Evolutionary conservation across 78 protist genomes (phyloP), one percentile per base, ranked within the genome.

Genomic region (Isochrysis galbana): DNA sequence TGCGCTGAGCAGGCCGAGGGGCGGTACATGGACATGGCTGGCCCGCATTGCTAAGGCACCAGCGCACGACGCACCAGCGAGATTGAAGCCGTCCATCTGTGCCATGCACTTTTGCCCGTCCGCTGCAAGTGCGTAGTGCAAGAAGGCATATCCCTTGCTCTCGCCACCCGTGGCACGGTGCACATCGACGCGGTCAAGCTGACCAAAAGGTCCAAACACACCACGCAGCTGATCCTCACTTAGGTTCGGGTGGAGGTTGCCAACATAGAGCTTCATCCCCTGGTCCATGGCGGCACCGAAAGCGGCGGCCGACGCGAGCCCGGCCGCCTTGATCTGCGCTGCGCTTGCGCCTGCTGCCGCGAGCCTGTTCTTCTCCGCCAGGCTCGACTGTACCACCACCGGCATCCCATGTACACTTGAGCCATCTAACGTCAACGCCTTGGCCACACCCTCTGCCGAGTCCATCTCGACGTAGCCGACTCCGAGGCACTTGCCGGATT

Each of bases 391-490:
- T 41, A 70, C 80, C 29, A 70, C 11, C 45, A 70, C 36, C 11
- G 80, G 80, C n/a, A 19, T 70, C 41, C 39, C 80, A 23, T 5
- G 19, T 36, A 70, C 2, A 14, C 19, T 1, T 1, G 44, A 4
- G 80, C 80, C 80, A 41, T 70, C 19, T 14, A 70, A 41, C 80
- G 29, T 2, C 11, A 77, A 46, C 48, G 38, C 46, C 7, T 2
- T 11, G 21, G 0, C 32, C 34, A 41, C 2, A 2, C n/a, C 46
- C 23, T 5, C 48, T 14, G 0, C 86, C 4, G 11, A 7, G 34
- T 10, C 86, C 86, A 77, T 77, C 86, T 77, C 86, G 86, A 77
- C 32, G 34, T 41, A 77, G 17, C 86, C 86, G 36, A 41, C 86
- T 32, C 86, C 86, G 26, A 77, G 48, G 47, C 86, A 77, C 23